Percentiles rank a stretch among this genome's conserved stretches.
phyloP scores from a whole-genome alignment of 306 rosid genomes.

The Lagenaria siceraria region DNA sequence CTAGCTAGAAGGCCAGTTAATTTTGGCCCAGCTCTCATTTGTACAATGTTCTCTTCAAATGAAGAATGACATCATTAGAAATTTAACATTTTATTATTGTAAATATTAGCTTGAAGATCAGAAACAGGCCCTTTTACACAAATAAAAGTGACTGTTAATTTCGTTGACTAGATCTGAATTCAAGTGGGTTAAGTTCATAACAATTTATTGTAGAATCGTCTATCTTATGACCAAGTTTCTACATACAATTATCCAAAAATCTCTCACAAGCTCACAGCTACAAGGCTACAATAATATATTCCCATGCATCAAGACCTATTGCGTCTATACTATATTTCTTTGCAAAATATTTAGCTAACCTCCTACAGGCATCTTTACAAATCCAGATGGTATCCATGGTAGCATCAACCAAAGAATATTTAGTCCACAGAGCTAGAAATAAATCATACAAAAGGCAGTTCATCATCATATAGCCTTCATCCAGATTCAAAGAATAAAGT shows the following conservation, averaged over 20 bases:
- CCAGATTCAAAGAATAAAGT: neutral
- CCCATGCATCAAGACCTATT: neutral
- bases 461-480: neutral
- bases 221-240: neutral
- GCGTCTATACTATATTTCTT: neutral
- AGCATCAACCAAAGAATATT: neutral
- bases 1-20: neutral
- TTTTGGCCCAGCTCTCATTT: neutral
- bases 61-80: neutral
- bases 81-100: neutral
- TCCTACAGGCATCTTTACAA: neutral
- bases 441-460: neutral
- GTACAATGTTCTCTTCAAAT: neutral
- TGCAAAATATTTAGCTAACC: neutral
- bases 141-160: neutral
- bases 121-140: neutral
- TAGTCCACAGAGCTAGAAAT: neutral
- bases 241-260: neutral
- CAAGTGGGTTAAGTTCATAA: neutral
- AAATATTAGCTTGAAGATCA: neutral
- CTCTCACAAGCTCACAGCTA: neutral
- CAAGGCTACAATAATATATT: neutral
- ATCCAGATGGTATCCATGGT: neutral
- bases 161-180: neutral
- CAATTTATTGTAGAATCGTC: neutral